Evolutionary conservation across 495 filamentous ascomycete species (phyloP).

Genomic region (Haplographium delicatum): DNA sequence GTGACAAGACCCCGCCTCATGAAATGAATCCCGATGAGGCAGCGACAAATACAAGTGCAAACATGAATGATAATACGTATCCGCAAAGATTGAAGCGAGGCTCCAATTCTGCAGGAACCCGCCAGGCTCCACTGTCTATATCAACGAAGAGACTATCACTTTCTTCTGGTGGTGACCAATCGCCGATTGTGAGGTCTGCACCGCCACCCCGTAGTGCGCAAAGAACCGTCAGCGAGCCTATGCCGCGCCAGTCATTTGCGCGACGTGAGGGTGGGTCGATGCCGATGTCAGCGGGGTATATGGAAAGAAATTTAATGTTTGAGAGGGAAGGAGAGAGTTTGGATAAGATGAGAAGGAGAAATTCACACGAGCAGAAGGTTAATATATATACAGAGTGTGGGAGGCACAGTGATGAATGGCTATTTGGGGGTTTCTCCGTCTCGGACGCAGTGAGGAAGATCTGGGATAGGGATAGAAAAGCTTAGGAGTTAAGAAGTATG

Average conservation of each 20-base stretch:
- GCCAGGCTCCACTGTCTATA: background rate
- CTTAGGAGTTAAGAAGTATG: no score
- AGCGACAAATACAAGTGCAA: background rate
- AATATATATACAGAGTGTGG: constrained; percentile 22
- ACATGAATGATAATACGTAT: constrained; percentile 4
- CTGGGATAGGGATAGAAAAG: constrained; percentile 16
- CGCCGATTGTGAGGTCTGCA: constrained; percentile 1
- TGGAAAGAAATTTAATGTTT: background rate
- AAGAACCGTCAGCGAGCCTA: constrained; percentile 1
- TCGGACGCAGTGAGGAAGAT: constrained; percentile 9
- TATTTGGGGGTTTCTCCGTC: constrained; percentile 17
- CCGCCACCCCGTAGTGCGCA: constrained; percentile 7
- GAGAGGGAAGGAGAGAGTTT: background rate
- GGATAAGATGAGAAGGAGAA: constrained; percentile 12
- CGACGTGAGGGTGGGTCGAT: background rate
- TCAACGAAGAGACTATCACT: constrained; percentile 1
- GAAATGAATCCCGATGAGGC: no score
- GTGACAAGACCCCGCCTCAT: no score
- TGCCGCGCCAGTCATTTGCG: constrained; percentile 1
- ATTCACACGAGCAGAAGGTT: constrained; percentile 3
- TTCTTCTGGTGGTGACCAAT: background rate
- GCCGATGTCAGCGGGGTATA: constrained; percentile 7
- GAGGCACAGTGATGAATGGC: constrained; percentile 21
- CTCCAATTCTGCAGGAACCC: background rate
- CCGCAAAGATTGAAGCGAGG: background rate